These are phyloP conservation scores for Aspergillus amoenus DNA, from an alignment of 2,329 filamentous ascomycete species.

Conservation along the genomic window DNA sequence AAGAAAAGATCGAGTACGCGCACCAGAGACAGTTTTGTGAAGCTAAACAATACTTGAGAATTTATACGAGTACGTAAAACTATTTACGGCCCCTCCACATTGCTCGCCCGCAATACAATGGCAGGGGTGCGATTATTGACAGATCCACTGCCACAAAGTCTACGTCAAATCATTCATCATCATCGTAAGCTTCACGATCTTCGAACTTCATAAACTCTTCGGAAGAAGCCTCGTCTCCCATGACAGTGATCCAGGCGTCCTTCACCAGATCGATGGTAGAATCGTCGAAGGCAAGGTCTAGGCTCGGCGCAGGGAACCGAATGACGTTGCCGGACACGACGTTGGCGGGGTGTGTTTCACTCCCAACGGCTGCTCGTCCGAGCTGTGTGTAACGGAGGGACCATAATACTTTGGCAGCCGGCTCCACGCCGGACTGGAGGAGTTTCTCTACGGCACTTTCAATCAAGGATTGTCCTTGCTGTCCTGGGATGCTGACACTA, in stretches of 20 bases:
- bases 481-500: constrained; percentile 41
- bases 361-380: constrained; percentile 21
- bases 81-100: not conserved
- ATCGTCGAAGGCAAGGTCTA: constrained; percentile 75
- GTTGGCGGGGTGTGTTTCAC: constrained; percentile 10
- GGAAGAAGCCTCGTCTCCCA: constrained; percentile 51
- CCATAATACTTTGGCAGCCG: constrained; percentile 49
- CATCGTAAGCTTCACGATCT: constrained; percentile 64
- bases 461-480: constrained; percentile 42
- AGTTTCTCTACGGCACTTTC: constrained; percentile 41
- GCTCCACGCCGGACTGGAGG: constrained; percentile 34
- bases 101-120: constrained; percentile 7
- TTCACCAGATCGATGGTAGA: constrained; percentile 64
- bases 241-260: constrained; percentile 66
- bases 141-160: not conserved
- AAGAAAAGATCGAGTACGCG: not conserved
- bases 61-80: not conserved
- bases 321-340: constrained; percentile 47
- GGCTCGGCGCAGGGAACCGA: constrained; percentile 57
- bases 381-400: constrained; percentile 53
- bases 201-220: constrained; percentile 74
- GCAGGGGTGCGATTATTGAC: not conserved
- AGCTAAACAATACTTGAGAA: not conserved
- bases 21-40: not conserved
- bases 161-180: constrained; percentile 43